Conservation (phyloP, 345 rosid genomes). For the Leavenworthia alabamica region DNA sequence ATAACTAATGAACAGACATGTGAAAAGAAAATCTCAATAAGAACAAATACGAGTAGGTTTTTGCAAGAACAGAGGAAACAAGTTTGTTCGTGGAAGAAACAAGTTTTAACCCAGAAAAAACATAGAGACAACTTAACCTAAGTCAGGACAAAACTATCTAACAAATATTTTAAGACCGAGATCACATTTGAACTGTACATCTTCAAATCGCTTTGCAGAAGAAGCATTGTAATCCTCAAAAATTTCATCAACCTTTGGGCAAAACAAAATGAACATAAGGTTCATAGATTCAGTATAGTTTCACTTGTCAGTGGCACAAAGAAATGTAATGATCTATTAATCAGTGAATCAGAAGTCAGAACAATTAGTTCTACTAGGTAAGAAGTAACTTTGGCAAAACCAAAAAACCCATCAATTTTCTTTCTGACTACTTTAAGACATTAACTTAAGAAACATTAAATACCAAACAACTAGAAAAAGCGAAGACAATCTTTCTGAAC, state of each 20-base stretch:
- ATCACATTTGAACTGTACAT: slow-evolving; percentile 41
- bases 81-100: too few species aligned
- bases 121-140: too few species aligned
- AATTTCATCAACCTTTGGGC: slow-evolving; percentile 61
- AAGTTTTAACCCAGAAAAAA: too few species aligned
- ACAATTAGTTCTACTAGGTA: neutral
- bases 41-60: too few species aligned
- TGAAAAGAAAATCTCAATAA: too few species aligned
- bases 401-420: slow-evolving; percentile 9
- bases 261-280: slow-evolving; percentile 6
- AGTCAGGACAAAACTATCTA: too few species aligned
- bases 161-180: too few species aligned
- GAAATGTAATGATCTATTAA: slow-evolving; percentile 4
- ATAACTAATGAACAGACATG: too few species aligned
- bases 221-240: slow-evolving; percentile 67
- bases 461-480: slow-evolving; percentile 1
- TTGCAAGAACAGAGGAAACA: too few species aligned
- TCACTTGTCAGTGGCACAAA: slow-evolving; percentile 5
- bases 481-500: slow-evolving; percentile 33
- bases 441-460: neutral
- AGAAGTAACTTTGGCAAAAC: neutral
- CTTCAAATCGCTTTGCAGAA: slow-evolving; percentile 79
- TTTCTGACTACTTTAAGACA: slow-evolving; percentile 1
- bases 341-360: slow-evolving; percentile 10
- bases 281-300: slow-evolving; percentile 1